A percentile compares a stretch with the other conserved stretches of the same genome.
Evolutionary conservation across 371 early-diverging fungal species (phyloP).

Genomic region (Mortierella sp.): DNA sequence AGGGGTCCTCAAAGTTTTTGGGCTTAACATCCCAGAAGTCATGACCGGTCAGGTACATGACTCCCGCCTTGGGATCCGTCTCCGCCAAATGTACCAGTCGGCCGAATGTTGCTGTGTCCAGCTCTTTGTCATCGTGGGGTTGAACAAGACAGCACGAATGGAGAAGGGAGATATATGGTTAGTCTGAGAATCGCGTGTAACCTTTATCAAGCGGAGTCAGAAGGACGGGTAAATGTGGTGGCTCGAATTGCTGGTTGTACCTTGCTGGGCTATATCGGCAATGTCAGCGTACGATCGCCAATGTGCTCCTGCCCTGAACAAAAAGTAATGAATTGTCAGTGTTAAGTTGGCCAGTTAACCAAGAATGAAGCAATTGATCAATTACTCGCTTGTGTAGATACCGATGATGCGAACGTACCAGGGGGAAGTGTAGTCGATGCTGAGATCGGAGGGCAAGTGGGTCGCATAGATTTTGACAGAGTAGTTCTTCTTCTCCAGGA

Average conservation of each 20-base stretch:
- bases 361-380: not conserved
- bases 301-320: slow-evolving; percentile 76
- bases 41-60: slow-evolving; percentile 60
- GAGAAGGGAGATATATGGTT: not conserved
- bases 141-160: not conserved
- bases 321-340: not conserved
- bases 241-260: slow-evolving; percentile 28
- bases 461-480: slow-evolving; percentile 71
- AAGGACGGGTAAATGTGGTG: not conserved
- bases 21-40: slow-evolving; percentile 65
- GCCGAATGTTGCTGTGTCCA: slow-evolving; percentile 62
- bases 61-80: slow-evolving; percentile 58
- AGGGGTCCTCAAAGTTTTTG: slow-evolving; percentile 62
- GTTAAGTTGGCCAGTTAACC: not conserved
- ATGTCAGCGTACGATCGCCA: slow-evolving; percentile 68
- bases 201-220: not conserved
- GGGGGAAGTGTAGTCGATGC: slow-evolving; percentile 79
- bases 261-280: slow-evolving; percentile 59
- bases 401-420: slow-evolving; percentile 38
- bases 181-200: not conserved
- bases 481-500: slow-evolving; percentile 62
- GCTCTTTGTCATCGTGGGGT: slow-evolving; percentile 46
- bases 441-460: slow-evolving; percentile 67
- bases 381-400: not conserved
- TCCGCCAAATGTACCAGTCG: slow-evolving; percentile 62